Base-by-base conservation (phyloP, 768 basidiomycete genomes). In the Kwoniella heveanensis region DNA sequence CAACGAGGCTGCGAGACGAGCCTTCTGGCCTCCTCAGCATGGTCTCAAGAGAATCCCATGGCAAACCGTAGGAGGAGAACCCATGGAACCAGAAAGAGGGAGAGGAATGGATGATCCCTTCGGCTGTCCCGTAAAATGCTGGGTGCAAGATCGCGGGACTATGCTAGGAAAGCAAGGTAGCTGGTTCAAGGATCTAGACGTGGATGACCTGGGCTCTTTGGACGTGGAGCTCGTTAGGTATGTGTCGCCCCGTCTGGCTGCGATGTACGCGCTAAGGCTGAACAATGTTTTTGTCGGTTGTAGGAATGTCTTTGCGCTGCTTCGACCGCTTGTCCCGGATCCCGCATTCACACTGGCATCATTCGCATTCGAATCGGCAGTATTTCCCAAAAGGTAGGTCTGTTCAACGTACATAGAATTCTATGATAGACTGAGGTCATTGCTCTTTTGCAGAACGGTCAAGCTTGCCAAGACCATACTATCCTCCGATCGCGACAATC, bases 401-500 rank as follows among this genome's bases (percentile, higher is more conserved):
- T 13, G 22, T 7, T 15, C 7, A 17, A 12, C 30, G 3, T 44
- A 32, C 27, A 8, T 4, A 24, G 52, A n/a, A n/a, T n/a, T n/a
- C n/a, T n/a, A n/a, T n/a, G n/a, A n/a, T n/a, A n/a, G n/a, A n/a
- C 51, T 65, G 44, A 67, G 10, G 12, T 17, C 6, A 0, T 15
- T 53, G n/a, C 19, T n/a, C 62, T 10, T 53, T 24, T 12, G 15
- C 64, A 81, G 80, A 2, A 79, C 81, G 2, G 64, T 78, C 62
- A 81, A 81, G 62, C 54, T 70, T 9, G 78, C 79, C n/a, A 82
- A 81, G 60, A 48, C 62, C 2, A 66, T 82, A 32, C 69, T 82
- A 4, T 70, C 77, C 0, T 39, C 57, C 22, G 69, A 78, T 27
- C 77, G 80, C 0, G 63, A 78, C 17, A 79, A 82, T 49, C 69